phyloP scores from a whole-genome alignment of 2,329 filamentous ascomycete genomes.

The Calonectria pseudoreteaudii region DNA sequence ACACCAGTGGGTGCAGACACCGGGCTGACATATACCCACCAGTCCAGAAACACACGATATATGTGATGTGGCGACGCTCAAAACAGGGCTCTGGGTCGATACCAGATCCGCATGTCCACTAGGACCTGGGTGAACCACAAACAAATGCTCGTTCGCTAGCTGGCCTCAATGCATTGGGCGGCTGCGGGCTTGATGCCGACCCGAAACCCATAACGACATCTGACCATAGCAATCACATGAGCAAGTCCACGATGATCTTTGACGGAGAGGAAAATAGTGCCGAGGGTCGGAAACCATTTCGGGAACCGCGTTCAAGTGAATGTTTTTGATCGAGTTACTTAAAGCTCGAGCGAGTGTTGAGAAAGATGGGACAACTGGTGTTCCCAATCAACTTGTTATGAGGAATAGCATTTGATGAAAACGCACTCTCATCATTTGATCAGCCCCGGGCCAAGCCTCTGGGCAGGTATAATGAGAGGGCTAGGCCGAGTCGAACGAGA shows the following conservation, averaged over 20 bases:
- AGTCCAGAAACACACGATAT: not conserved
- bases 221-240: not conserved
- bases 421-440: not conserved
- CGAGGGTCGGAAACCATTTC: not conserved
- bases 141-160: not conserved
- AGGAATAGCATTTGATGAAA: not conserved
- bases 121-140: not conserved
- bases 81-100: too few species aligned
- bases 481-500: not conserved
- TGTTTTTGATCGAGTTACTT: not conserved
- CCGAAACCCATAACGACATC: not conserved
- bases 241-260: not conserved
- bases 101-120: not conserved
- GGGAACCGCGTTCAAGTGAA: conserved; percentile 11
- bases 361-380: not conserved
- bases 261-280: not conserved
- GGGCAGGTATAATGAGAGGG: not conserved
- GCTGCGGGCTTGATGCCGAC: not conserved
- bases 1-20: conserved; percentile 27
- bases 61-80: not conserved
- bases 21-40: conserved; percentile 10
- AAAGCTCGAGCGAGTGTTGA: not conserved
- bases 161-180: not conserved
- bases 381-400: not conserved
- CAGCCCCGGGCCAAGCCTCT: not conserved